phyloP scores from a whole-genome alignment of 2,329 filamentous ascomycete species.

The Pezicula radicicola region DNA sequence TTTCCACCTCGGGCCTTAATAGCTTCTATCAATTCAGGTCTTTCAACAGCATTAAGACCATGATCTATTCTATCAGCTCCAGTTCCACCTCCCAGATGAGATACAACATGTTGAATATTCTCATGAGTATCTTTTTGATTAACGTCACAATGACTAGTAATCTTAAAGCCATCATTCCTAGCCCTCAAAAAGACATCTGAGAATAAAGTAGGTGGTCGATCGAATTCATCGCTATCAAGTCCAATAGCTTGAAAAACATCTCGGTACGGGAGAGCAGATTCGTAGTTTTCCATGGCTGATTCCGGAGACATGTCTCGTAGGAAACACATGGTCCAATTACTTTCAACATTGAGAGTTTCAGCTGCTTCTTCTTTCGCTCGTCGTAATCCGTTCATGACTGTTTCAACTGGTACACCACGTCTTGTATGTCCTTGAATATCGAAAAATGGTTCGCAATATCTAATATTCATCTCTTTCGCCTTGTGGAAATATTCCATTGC shows the following conservation, averaged over 20 bases:
- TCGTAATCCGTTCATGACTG: conserved; percentile 59
- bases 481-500: conserved; percentile 67
- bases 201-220: conserved; percentile 55
- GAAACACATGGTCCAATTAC: conserved; percentile 65
- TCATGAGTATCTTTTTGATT: conserved; percentile 68
- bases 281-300: conserved; percentile 46
- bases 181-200: conserved; percentile 55
- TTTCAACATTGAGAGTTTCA: conserved; percentile 54
- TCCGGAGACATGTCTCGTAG: conserved; percentile 63
- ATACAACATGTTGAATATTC: conserved; percentile 48
- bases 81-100: conserved; percentile 56
- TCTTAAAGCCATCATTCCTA: conserved; percentile 45
- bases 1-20: conserved; percentile 22
- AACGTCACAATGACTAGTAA: conserved; percentile 61
- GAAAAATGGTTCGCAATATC: conserved; percentile 75
- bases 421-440: conserved; percentile 71
- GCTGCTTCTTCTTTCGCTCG: conserved; percentile 57
- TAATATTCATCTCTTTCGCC: conserved; percentile 59
- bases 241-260: conserved; percentile 51
- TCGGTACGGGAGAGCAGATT: conserved; percentile 28
- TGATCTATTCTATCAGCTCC: conserved; percentile 68
- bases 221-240: conserved; percentile 59
- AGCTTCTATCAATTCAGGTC: conserved; percentile 48
- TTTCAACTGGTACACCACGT: conserved; percentile 58
- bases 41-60: conserved; percentile 57